phyloP scores from a whole-genome alignment of 441 rosid species.

The Rhodomyrtus psidioides region DNA sequence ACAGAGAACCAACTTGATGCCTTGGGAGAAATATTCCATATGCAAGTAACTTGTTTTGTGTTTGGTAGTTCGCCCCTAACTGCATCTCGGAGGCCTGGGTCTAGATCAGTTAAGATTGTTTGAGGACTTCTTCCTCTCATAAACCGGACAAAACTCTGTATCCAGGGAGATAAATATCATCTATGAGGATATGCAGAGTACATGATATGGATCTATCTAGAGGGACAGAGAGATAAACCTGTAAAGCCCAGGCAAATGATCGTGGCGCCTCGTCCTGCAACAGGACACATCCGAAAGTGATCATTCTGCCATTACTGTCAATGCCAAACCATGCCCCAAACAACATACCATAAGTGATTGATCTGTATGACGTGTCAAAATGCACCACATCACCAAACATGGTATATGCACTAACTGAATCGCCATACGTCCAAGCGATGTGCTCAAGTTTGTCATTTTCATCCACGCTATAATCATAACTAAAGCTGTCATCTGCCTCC shows the following conservation, averaged over 20 bases:
- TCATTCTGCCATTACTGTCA: conserved; percentile 55
- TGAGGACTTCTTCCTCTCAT: conserved; percentile 77
- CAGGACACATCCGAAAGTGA: conserved; percentile 72
- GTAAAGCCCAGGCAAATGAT: conserved; percentile 86
- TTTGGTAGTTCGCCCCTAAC: conserved; percentile 65
- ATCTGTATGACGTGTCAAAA: conserved; percentile 68
- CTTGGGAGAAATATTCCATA: conserved; percentile 57
- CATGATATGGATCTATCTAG: conserved; percentile 2
- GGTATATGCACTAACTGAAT: conserved; percentile 46
- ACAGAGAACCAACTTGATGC: conserved; percentile 77
- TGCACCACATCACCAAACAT: conserved; percentile 67
- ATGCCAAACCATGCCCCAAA: conserved; percentile 82
- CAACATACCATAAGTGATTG: conserved; percentile 73
- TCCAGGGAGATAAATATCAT: conserved; percentile 28
- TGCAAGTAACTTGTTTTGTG: conserved; percentile 59
- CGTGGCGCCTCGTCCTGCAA: conserved; percentile 64
- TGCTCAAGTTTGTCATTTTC: conserved; percentile 66
- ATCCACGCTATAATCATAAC: conserved; percentile 54
- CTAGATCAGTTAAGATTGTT: conserved; percentile 77
- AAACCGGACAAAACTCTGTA: conserved; percentile 73
- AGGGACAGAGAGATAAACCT: conserved; percentile 55
- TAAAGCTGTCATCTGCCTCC: conserved; percentile 60
- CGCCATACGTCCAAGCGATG: conserved; percentile 77
- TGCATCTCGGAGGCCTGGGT: conserved; percentile 66
- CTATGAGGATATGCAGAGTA: background rate